A percentile compares a stretch with the other conserved stretches of the same genome.
These are phyloP conservation scores for Bruguiera sexangula DNA, from an alignment of 345 rosid species.

Conservation along the genomic window DNA sequence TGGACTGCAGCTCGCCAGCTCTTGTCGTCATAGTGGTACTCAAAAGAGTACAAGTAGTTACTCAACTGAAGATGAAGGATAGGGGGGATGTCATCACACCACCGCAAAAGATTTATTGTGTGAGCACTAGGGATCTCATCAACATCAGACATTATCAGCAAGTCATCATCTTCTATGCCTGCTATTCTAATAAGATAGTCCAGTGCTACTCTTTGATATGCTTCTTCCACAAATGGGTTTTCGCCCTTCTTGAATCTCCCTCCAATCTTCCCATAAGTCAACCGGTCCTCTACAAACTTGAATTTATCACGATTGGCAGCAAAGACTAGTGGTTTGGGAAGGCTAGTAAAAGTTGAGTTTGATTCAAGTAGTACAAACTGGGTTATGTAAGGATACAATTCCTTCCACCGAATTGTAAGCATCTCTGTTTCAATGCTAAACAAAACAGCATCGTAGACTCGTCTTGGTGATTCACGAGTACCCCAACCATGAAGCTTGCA, in stretches of 20 bases:
- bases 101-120: slow-evolving; percentile 77
- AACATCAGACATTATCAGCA: slow-evolving; percentile 94
- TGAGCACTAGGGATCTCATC: slow-evolving; percentile 97
- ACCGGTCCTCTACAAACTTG: slow-evolving; percentile 62
- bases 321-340: slow-evolving; percentile 62
- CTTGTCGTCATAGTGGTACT: slow-evolving; percentile 59
- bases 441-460: slow-evolving; percentile 81
- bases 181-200: slow-evolving; percentile 80
- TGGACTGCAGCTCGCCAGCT: slow-evolving; percentile 98
- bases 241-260: slow-evolving; percentile 83
- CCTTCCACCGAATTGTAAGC: slow-evolving; percentile 83
- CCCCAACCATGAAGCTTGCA: slow-evolving; percentile 89
- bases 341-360: slow-evolving; percentile 80
- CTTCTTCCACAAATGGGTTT: slow-evolving; percentile 91
- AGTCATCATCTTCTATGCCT: slow-evolving; percentile 83
- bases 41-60: slow-evolving; percentile 83
- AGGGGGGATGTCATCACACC: slow-evolving; percentile 83
- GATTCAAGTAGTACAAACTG: slow-evolving; percentile 89
- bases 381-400: slow-evolving; percentile 70
- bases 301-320: slow-evolving; percentile 51
- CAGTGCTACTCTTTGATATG: slow-evolving; percentile 83
- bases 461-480: slow-evolving; percentile 72
- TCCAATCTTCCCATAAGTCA: slow-evolving; percentile 75
- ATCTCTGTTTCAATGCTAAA: slow-evolving; percentile 82
- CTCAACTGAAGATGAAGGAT: slow-evolving; percentile 83